These are phyloP conservation scores for Solanum pinnatisectum DNA, from an alignment of 257 asterid species.

Conservation along the genomic window DNA sequence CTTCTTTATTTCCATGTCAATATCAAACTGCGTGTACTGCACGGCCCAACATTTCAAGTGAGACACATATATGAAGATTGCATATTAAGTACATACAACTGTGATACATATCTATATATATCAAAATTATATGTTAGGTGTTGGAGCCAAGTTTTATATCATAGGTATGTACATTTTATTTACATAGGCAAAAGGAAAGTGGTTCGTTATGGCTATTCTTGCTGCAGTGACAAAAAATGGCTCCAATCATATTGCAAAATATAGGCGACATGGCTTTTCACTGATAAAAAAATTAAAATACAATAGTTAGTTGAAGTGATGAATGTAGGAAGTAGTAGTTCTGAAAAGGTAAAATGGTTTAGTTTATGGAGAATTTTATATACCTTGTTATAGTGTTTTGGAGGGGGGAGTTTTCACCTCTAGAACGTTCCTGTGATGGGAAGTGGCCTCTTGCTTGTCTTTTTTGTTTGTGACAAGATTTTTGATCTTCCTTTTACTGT, in stretches of 20 bases:
- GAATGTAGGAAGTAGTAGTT: not conserved
- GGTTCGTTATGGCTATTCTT: rapidly evolving
- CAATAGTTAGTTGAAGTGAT: too few species aligned
- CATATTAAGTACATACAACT: too few species aligned
- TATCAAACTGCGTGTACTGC: too few species aligned
- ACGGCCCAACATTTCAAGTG: too few species aligned
- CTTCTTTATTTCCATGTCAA: too few species aligned
- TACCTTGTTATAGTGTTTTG: not conserved
- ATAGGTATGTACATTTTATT: too few species aligned
- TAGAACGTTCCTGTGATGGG: not conserved
- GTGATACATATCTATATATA: too few species aligned
- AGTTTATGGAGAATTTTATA: not conserved
- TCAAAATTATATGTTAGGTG: too few species aligned
- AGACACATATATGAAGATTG: too few species aligned
- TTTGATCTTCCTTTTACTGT: rapidly evolving
- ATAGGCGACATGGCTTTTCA: not conserved
- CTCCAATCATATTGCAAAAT: not conserved
- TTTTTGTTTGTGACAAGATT: not conserved
- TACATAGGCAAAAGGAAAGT: not conserved
- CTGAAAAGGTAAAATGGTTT: not conserved
- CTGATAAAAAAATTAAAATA: too few species aligned
- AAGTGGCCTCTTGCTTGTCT: not conserved
- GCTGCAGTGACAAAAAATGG: not conserved
- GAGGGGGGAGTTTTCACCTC: not conserved
- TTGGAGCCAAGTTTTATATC: too few species aligned